Evolutionary conservation across 1,284 basidiomycete genomes (phyloP), one percentile per base, ranked within the genome.

Genomic region (Naganishia liquefaciens): DNA sequence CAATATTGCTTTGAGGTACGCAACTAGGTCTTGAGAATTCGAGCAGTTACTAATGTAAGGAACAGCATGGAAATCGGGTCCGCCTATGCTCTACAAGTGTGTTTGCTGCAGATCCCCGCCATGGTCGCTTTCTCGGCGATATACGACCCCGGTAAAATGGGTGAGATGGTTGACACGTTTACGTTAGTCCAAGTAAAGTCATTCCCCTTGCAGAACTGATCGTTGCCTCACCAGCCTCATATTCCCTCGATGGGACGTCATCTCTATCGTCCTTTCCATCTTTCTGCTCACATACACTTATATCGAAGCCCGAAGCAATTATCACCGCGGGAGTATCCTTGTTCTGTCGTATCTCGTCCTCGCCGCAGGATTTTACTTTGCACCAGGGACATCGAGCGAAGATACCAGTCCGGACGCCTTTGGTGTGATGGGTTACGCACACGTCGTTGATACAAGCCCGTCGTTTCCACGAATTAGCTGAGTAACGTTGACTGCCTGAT

Each of bases 281-380:
- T 99, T 99, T 84, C 80, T 99, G 69, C 86, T 99, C 81, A 99
- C 96, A 0, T 99, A 99, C 78, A 97, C 94, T 4, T 99, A 98
- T 78, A 98, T 98, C 74, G 96, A 99, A 80, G 93, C 94, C 21
- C 90, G 91, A 79, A 90, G 90, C 72, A 99, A 99, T 81, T 99
- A 98, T 75, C 92, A 96, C 76, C 86, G 93, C 70, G 93, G 93
- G 52, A 92, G 89, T 70, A 94, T 94, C 66, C 85, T 97, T 52
- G 88, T 95, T 66, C 82, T 95, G 53, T 92, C 91, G 90, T 93
- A 93, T 76, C 80, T 90, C 58, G 89, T 91, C 42, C 83, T 93
- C 39, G 77, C 85, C 39, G 84, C 88, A 58, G 90, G 90, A 13
- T 92, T 92, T 80, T 90, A 86, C 80, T 90, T 84, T 73, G 88